These are phyloP conservation scores for Boechera divaricarpa DNA, from an alignment of 345 rosid genomes.

Conservation along the genomic window DNA sequence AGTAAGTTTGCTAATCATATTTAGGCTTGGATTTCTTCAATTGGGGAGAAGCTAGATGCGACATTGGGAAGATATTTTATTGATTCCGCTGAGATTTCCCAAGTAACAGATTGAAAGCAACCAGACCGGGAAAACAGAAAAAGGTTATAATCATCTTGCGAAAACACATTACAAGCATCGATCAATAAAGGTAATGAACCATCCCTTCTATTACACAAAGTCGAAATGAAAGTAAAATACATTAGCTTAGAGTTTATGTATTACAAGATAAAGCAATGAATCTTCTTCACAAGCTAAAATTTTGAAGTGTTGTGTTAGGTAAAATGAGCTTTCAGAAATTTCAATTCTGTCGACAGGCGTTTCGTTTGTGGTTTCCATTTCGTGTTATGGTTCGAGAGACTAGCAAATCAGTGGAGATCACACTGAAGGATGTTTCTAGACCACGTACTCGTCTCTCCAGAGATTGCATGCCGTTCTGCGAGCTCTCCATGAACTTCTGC, in stretches of 20 bases:
- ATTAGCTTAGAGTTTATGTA: constrained; percentile 22
- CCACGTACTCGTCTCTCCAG: constrained; percentile 85
- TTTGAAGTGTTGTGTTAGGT: constrained; percentile 18
- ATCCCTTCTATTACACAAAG: constrained; percentile 25
- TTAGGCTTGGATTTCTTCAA: constrained; percentile 84
- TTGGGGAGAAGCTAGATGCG: constrained; percentile 87
- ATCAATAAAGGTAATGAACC: constrained; percentile 14
- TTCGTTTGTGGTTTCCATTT: constrained; percentile 35
- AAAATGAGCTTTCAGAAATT: neutral
- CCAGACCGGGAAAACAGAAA: neutral
- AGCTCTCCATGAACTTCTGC: constrained; percentile 85
- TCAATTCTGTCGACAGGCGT: constrained; percentile 33
- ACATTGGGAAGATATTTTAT: constrained; percentile 57
- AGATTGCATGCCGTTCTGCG: constrained; percentile 83
- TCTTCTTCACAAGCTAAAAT: constrained; percentile 17
- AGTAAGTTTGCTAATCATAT: constrained; percentile 23
- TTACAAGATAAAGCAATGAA: neutral
- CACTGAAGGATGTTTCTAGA: constrained; percentile 87
- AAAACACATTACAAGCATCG: neutral
- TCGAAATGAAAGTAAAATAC: constrained; percentile 13
- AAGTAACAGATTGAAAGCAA: constrained; percentile 24
- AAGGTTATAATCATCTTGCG: neutral
- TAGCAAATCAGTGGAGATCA: constrained; percentile 73
- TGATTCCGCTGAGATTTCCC: constrained; percentile 9
- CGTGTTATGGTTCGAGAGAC: constrained; percentile 40